Conservation (phyloP, 2,329 filamentous ascomycete species). For the Alternaria sp. region DNA sequence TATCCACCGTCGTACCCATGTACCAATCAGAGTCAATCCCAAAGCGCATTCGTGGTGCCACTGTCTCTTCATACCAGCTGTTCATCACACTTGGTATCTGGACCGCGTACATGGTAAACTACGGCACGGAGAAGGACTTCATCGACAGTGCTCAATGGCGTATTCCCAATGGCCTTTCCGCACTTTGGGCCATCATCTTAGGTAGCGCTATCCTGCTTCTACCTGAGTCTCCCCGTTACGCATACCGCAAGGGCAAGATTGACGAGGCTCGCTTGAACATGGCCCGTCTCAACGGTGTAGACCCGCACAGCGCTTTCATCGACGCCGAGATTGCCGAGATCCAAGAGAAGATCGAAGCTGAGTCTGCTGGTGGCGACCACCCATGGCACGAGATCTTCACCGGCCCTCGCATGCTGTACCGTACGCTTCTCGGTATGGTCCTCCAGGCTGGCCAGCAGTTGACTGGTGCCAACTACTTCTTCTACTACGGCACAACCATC, state of each 20-base stretch:
- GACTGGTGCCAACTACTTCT: constrained; percentile 66
- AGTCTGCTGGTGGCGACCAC: constrained; percentile 52
- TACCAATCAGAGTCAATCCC: constrained; percentile 74
- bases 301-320: constrained; percentile 63
- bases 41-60: constrained; percentile 68
- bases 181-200: constrained; percentile 64
- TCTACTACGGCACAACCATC: constrained; percentile 59
- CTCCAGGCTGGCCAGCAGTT: constrained; percentile 73
- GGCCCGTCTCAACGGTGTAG: constrained; percentile 63
- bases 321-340: constrained; percentile 64
- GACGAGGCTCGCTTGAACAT: constrained; percentile 63
- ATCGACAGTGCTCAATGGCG: constrained; percentile 67
- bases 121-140: constrained; percentile 62
- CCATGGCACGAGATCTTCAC: constrained; percentile 68
- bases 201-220: constrained; percentile 63
- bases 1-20: constrained; percentile 67
- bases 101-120: constrained; percentile 63
- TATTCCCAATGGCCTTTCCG: constrained; percentile 68
- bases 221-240: constrained; percentile 66
- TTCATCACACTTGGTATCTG: constrained; percentile 74
- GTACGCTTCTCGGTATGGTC: constrained; percentile 68
- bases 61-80: constrained; percentile 71
- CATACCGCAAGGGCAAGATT: constrained; percentile 62
- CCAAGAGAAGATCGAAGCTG: constrained; percentile 63
- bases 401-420: constrained; percentile 72